phyloP scores from a whole-genome alignment of 1,139 yeast genomes.

The Hyphopichia burtonii region DNA sequence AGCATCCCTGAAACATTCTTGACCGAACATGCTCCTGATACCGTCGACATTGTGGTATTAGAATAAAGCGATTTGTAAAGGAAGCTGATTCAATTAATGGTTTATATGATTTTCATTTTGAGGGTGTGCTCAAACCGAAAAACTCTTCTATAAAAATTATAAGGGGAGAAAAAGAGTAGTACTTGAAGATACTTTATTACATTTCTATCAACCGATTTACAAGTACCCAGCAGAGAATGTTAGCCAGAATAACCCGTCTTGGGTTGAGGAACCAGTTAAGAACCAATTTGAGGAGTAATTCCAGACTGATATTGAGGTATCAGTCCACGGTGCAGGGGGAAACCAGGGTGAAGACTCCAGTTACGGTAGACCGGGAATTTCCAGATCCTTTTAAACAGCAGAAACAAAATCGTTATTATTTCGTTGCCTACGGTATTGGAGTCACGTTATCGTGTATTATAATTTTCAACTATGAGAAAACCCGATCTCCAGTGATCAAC shows the following conservation, averaged over 20 bases:
- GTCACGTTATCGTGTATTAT: conserved; percentile 66
- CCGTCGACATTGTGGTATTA: conserved; percentile 9
- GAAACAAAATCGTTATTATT: conserved; percentile 50
- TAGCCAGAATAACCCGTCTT: background rate
- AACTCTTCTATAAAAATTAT: too few species aligned
- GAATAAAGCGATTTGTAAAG: background rate
- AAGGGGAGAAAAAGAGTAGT: too few species aligned
- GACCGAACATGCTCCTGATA: conserved; percentile 67
- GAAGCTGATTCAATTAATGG: too few species aligned
- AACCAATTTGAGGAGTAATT: background rate
- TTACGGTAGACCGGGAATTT: conserved; percentile 62
- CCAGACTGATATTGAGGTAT: background rate
- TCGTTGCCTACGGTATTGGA: conserved; percentile 60
- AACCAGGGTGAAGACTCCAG: conserved; percentile 28
- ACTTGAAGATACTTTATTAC: too few species aligned
- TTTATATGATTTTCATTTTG: too few species aligned
- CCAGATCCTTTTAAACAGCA: conserved; percentile 72
- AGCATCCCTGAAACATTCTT: conserved; percentile 69
- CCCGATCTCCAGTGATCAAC: conserved; percentile 80
- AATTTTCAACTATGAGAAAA: conserved; percentile 89
- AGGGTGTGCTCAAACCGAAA: too few species aligned
- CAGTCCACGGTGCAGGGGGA: background rate
- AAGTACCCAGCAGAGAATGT: too few species aligned
- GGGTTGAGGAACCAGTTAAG: background rate
- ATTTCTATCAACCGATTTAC: too few species aligned